Evolutionary conservation across 768 basidiomycete species (phyloP).

Genomic region (Calocybe cyanea): DNA sequence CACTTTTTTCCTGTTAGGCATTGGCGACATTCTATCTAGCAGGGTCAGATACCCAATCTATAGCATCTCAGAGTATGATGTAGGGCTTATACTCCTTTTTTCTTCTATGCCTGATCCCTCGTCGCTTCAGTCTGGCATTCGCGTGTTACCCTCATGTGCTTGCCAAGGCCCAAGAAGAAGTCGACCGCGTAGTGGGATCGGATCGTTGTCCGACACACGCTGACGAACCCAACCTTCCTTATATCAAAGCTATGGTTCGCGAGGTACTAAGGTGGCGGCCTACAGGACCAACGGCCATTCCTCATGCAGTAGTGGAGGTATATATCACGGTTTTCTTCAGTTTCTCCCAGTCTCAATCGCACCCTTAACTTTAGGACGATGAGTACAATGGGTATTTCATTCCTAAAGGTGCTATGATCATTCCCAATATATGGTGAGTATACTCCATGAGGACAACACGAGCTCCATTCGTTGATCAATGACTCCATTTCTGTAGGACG

Average conservation of each 20-base stretch:
- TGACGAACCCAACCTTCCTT: constrained; percentile 21
- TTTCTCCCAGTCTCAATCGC: too few species aligned
- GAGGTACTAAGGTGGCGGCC: constrained; percentile 21
- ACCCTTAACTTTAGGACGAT: constrained; percentile 21
- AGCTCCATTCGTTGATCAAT: not conserved
- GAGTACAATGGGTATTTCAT: constrained; percentile 27
- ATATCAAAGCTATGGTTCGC: constrained; percentile 20
- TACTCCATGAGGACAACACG: not conserved
- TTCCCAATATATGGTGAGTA: constrained; percentile 28
- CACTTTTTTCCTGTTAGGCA: not conserved
- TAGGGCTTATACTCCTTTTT: constrained; percentile 8
- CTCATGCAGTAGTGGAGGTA: not conserved
- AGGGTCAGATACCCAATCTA: constrained; percentile 2
- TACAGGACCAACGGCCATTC: constrained; percentile 4
- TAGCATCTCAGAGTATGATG: constrained; percentile 2
- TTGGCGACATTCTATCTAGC: constrained; percentile 1
- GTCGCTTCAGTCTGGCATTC: constrained; percentile 21
- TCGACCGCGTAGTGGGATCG: constrained; percentile 20
- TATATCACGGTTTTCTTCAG: not conserved
- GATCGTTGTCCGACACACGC: constrained; percentile 21
- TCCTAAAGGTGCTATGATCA: constrained; percentile 25
- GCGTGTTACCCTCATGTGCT: constrained; percentile 19
- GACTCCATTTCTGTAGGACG: not conserved
- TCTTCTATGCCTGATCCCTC: constrained; percentile 14
- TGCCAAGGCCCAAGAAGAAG: constrained; percentile 21